Evolutionary conservation across 495 filamentous ascomycete species (phyloP).

Genomic region (Aspergillus nanangensis): DNA sequence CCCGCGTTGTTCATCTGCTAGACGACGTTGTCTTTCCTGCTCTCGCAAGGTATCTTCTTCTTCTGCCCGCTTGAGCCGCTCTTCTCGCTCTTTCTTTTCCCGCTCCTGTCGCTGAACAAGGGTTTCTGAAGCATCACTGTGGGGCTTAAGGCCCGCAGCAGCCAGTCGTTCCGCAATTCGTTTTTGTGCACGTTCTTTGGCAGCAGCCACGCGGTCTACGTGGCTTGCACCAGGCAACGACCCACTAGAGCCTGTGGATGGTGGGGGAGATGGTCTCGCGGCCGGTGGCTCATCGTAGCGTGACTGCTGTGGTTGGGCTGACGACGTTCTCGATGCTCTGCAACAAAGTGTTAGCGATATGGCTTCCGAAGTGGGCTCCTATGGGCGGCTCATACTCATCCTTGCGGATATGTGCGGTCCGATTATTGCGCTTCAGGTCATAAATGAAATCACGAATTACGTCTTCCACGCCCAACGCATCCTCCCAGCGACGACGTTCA

Average conservation of each 20-base stretch:
- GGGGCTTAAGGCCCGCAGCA: constrained; percentile 83
- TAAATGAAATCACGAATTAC: constrained; percentile 97
- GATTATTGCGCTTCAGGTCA: constrained; percentile 80
- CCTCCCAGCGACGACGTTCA: constrained; percentile 92
- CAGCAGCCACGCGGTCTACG: constrained; percentile 90
- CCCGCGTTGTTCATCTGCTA: constrained; percentile 75
- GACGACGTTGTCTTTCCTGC: constrained; percentile 75
- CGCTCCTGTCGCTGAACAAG: constrained; percentile 80
- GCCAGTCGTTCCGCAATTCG: constrained; percentile 97
- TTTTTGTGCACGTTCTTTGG: constrained; percentile 94
- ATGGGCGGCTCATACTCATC: constrained; percentile 53
- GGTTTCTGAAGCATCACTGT: constrained; percentile 64
- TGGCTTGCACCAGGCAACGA: constrained; percentile 69
- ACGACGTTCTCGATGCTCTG: constrained; percentile 20
- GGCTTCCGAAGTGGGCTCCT: not conserved
- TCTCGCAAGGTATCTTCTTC: constrained; percentile 93
- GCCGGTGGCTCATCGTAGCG: constrained; percentile 24
- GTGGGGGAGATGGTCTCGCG: constrained; percentile 34
- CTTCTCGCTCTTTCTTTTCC: constrained; percentile 81
- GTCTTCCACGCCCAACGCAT: constrained; percentile 93
- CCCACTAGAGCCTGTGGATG: constrained; percentile 38
- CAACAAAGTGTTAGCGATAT: constrained; percentile 2
- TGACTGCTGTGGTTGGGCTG: constrained; percentile 21
- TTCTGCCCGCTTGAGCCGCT: constrained; percentile 81
- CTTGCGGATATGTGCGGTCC: constrained; percentile 66